Evolutionary conservation across 2,329 filamentous ascomycete species (phyloP), one percentile per base, ranked within the genome.

Genomic region (Alternaria alternata): DNA sequence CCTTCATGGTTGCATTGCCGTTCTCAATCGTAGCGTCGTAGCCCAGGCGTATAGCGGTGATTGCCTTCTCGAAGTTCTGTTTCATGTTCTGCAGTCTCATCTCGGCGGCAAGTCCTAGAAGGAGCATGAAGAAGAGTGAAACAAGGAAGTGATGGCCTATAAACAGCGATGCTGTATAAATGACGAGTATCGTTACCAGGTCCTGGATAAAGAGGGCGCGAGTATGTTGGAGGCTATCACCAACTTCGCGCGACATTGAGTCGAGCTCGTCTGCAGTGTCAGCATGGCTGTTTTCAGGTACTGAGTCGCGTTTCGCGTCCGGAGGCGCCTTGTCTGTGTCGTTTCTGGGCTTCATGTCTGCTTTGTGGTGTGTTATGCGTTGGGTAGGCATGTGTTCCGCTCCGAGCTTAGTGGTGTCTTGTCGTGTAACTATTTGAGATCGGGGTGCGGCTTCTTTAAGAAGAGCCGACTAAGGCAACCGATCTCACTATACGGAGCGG

Each of bases 151-250:
- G 44, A 4, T 28, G 28, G 18, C 26, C 6, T 32, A 32, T n/a
- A 30, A 16, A 2, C 18, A 3, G 28, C 3, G 44, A 47, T 20
- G 4, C 44, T 20, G 26, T 47, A 11, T 47, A 47, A 18, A 47
- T 0, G 1, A 14, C 3, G 12, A 47, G 44, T 3, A 32, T n/a
- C 6, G 9, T 9, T 28, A 46, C 1, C 36, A 12, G n/a, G 0
- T 12, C n/a, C n/a, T 30, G 26, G 44, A 47, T 1, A 4, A 44
- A 26, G 5, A 24, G 12, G 12, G 5, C 6, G 1, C 6, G 41
- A 7, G 7, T 16, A 26, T 7, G 41, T n/a, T 9, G 22, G 18
- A 16, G 4, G 0, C 14, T 7, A 24, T 43, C 41, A 20, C 4
- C 14, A 8, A 16, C 14, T 9, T 43, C 12, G 5, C 22, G 22